Evolutionary conservation across 2,329 filamentous ascomycete genomes (phyloP).

Genomic region (Cucurbitaria berberidis): DNA sequence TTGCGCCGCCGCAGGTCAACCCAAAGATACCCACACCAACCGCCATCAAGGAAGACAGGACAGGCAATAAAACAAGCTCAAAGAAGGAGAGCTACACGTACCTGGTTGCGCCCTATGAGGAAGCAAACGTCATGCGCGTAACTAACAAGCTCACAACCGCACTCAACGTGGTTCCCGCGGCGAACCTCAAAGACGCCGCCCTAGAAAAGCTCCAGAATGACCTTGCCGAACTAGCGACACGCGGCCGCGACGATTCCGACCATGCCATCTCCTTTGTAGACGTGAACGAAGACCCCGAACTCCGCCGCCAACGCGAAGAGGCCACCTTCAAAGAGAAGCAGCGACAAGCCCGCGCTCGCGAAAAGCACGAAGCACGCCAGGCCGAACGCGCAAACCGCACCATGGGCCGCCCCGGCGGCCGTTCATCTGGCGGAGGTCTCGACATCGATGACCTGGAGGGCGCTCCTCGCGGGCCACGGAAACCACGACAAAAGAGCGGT

Average conservation of each 20-base stretch:
- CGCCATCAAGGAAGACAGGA: conserved; percentile 30
- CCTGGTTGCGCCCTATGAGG: conserved; percentile 72
- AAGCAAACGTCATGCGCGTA: conserved; percentile 71
- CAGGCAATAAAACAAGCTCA: conserved; percentile 27
- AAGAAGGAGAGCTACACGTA: conserved; percentile 77
- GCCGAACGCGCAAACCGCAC: conserved; percentile 61
- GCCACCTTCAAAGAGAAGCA: conserved; percentile 75
- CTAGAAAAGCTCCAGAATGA: conserved; percentile 70
- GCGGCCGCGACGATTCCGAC: conserved; percentile 53
- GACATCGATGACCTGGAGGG: conserved; percentile 65
- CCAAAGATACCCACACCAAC: conserved; percentile 58
- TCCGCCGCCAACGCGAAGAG: conserved; percentile 76
- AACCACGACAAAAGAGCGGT: conserved; percentile 45
- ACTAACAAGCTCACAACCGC: conserved; percentile 79
- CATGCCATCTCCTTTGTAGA: conserved; percentile 69
- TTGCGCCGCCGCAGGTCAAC: conserved; percentile 65
- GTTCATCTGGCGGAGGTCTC: conserved; percentile 67
- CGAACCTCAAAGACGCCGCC: conserved; percentile 72
- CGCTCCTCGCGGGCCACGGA: conserved; percentile 41
- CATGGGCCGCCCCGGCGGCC: conserved; percentile 58
- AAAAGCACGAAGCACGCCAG: conserved; percentile 70
- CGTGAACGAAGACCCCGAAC: conserved; percentile 75
- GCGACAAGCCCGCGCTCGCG: conserved; percentile 66
- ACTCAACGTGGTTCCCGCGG: conserved; percentile 71
- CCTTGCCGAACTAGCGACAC: conserved; percentile 67